These are phyloP conservation scores for Vachellia collinsii DNA, from an alignment of 306 rosid species.

Conservation along the genomic window DNA sequence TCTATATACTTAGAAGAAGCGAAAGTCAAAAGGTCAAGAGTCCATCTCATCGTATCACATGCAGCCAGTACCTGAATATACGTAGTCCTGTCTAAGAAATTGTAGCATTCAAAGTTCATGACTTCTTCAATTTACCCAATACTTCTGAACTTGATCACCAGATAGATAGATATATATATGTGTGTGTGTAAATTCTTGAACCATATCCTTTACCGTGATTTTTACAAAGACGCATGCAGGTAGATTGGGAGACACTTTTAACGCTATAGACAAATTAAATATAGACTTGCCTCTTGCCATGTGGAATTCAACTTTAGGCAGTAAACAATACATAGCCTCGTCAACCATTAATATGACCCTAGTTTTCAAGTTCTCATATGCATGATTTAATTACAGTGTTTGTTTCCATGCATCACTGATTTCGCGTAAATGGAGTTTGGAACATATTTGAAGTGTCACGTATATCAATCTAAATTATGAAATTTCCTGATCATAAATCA, in stretches of 20 bases:
- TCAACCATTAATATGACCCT: no score
- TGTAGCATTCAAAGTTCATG: conserved; percentile 1
- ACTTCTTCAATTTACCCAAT: not conserved
- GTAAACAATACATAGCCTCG: no score
- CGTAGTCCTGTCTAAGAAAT: not conserved
- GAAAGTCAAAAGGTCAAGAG: conserved; percentile 17
- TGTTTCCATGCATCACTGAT: no score
- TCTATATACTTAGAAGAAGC: not conserved
- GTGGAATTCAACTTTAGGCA: not conserved
- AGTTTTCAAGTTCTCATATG: no score
- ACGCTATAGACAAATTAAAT: not conserved
- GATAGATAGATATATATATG: no score
- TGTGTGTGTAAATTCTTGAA: not conserved
- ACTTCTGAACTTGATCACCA: not conserved
- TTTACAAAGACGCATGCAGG: not conserved
- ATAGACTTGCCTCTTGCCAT: not conserved
- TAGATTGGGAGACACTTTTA: not conserved
- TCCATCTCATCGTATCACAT: not conserved
- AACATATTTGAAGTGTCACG: no score
- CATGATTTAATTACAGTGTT: no score
- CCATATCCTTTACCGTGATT: not conserved
- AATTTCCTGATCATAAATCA: not conserved
- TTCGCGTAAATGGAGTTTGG: no score
- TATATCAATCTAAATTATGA: not conserved
- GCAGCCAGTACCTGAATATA: not conserved